Percentiles rank a stretch among this genome's conserved stretches.
These are phyloP conservation scores for Aegilops speltoides DNA, from an alignment of 176 grass and related monocot species.

Conservation along the genomic window DNA sequence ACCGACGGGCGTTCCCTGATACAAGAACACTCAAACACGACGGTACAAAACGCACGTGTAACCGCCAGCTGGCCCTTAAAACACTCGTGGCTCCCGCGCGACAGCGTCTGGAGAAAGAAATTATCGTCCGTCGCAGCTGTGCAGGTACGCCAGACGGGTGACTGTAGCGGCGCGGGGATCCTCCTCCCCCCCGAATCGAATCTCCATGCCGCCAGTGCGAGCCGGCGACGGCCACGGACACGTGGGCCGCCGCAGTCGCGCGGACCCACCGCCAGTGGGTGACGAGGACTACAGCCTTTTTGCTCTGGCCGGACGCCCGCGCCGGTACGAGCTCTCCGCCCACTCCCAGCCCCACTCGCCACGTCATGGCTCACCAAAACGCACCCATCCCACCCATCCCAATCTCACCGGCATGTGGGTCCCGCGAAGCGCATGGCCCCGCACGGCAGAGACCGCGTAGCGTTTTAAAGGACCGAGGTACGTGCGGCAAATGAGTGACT, in stretches of 20 bases:
- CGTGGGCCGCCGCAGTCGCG: accelerated
- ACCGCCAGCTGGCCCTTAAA: neutral
- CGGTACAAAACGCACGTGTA: neutral
- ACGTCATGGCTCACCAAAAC: conserved; percentile 6
- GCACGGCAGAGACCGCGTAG: accelerated
- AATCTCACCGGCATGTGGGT: neutral
- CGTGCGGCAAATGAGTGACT: neutral
- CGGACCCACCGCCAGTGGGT: neutral
- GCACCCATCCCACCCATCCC: neutral
- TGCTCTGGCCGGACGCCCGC: neutral
- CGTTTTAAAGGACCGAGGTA: conserved; percentile 22
- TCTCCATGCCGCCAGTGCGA: neutral
- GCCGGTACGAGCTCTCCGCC: conserved; percentile 11
- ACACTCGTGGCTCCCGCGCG: neutral
- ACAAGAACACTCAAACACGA: neutral
- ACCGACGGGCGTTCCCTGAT: neutral
- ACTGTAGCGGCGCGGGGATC: conserved; percentile 16
- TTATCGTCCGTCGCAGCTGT: neutral
- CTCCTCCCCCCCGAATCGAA: conserved; percentile 16
- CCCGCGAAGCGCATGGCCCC: accelerated
- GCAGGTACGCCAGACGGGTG: neutral
- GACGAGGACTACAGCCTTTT: neutral
- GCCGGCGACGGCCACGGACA: neutral
- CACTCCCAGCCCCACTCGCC: conserved; percentile 17
- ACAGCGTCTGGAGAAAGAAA: conserved; percentile 7